phyloP scores from a whole-genome alignment of 2,329 filamentous ascomycete genomes.

The Ascochyta lentis region DNA sequence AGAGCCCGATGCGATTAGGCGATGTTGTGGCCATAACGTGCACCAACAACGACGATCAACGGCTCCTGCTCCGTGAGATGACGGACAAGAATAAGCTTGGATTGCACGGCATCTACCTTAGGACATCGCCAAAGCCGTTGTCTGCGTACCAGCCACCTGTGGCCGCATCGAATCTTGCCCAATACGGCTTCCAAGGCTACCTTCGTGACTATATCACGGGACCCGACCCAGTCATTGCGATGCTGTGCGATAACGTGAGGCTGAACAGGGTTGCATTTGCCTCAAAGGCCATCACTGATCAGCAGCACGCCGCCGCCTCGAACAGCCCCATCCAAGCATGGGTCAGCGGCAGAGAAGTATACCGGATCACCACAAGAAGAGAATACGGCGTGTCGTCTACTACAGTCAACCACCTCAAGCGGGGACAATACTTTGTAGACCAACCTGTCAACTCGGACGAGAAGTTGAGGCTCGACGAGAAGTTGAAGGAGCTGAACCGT shows the following conservation, averaged over 20 bases:
- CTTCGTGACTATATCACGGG: constrained; percentile 80
- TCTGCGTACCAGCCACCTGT: constrained; percentile 63
- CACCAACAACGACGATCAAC: constrained; percentile 78
- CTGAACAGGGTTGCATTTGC: constrained; percentile 74
- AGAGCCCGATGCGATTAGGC: constrained; percentile 60
- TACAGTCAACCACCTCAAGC: constrained; percentile 64
- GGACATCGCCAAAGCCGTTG: constrained; percentile 64
- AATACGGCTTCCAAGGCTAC: constrained; percentile 77
- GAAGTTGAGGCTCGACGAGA: constrained; percentile 66
- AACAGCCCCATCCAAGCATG: constrained; percentile 68
- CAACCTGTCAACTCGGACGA: constrained; percentile 73
- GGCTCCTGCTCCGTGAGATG: constrained; percentile 71
- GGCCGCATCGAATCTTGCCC: constrained; percentile 60
- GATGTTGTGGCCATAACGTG: constrained; percentile 73
- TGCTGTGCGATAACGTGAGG: constrained; percentile 78
- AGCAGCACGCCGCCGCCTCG: constrained; percentile 71
- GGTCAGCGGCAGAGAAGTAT: constrained; percentile 67
- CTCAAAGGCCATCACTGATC: constrained; percentile 67
- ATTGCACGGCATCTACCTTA: constrained; percentile 74
- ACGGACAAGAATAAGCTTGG: constrained; percentile 60
- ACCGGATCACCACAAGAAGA: constrained; percentile 68
- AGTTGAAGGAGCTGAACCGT: constrained; percentile 52
- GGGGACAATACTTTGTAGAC: constrained; percentile 76
- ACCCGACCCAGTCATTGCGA: constrained; percentile 81
- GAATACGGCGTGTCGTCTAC: constrained; percentile 86